A percentile compares a stretch with the other conserved stretches of the same genome.
Conservation (phyloP, 148 eudicot genomes). For the Rhododendron ferrugineum region DNA sequence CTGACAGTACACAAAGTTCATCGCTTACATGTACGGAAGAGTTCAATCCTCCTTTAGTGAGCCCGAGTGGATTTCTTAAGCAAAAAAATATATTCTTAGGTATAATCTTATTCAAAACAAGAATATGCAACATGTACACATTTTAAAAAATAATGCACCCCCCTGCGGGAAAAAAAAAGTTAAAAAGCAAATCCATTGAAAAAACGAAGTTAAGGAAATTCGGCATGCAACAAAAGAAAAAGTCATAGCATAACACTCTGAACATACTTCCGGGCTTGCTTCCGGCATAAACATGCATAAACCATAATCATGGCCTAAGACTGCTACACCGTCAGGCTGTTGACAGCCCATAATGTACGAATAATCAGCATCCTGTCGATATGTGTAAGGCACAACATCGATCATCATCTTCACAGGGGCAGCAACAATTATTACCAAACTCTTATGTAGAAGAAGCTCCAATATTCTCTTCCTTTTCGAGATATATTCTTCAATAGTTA, state of each 20-base stretch:
- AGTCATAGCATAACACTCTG: neutral
- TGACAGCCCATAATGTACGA: slow-evolving; percentile 84
- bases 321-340: slow-evolving; percentile 88
- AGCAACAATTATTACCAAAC: slow-evolving; percentile 74
- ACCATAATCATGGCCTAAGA: slow-evolving; percentile 79
- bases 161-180: neutral
- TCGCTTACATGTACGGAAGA: too few species aligned
- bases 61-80: neutral
- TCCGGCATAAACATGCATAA: slow-evolving; percentile 99
- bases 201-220: too few species aligned
- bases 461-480: slow-evolving; percentile 69
- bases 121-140: neutral
- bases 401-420: slow-evolving; percentile 94
- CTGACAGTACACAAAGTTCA: too few species aligned
- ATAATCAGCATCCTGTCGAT: slow-evolving; percentile 80
- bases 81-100: neutral
- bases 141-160: neutral
- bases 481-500: slow-evolving; percentile 59
- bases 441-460: slow-evolving; percentile 74
- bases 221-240: neutral
- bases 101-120: neutral
- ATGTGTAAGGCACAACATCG: slow-evolving; percentile 85
- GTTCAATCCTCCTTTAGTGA: too few species aligned
- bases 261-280: slow-evolving; percentile 54
- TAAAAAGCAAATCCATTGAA: neutral